Base-by-base conservation (phyloP, 2,329 filamentous ascomycete species). In the Pseudogymnoascus sp. region DNA sequence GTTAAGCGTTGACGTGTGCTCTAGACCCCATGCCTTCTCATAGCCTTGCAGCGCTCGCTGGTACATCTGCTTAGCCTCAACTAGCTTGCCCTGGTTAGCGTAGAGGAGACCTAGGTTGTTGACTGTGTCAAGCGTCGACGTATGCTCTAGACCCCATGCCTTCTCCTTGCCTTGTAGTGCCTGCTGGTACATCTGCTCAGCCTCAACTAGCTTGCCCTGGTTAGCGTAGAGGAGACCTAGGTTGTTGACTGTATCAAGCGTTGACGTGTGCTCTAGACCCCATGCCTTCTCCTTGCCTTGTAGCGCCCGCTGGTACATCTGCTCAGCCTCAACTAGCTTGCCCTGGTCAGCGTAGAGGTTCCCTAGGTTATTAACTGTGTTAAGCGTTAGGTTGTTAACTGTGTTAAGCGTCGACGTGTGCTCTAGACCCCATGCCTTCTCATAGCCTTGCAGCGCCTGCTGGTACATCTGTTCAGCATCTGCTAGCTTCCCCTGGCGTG, bases 281-380 rank as follows among this genome's bases (percentile, higher is more conserved):
- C 3, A 28, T 46, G 65, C 65, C n/a, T 66, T 67, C 59, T 73
- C 67, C 6, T 66, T 65, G 56, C 71, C 68, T 69, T 69, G 60
- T 4, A 75, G 66, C 59, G 71, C 72, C 56, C 71, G 72, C 7
- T 65, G 6, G 24, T 69, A 75, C 68, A 74, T 75, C 1, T 62
- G 63, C 66, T 74, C 68, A n/a, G n/a, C n/a, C n/a, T n/a, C n/a
- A n/a, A n/a, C n/a, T n/a, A n/a, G n/a, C n/a, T n/a, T n/a, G n/a
- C n/a, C n/a, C n/a, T n/a, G n/a, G n/a, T n/a, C n/a, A n/a, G n/a
- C n/a, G n/a, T n/a, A n/a, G n/a, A n/a, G n/a, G n/a, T n/a, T n/a
- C n/a, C n/a, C n/a, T n/a, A n/a, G n/a, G n/a, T n/a, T n/a, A n/a
- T n/a, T n/a, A n/a, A n/a, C n/a, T n/a, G n/a, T n/a, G n/a, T n/a